These are phyloP conservation scores for Cubamyces sp. DNA, from an alignment of 768 basidiomycete genomes.

Conservation along the genomic window DNA sequence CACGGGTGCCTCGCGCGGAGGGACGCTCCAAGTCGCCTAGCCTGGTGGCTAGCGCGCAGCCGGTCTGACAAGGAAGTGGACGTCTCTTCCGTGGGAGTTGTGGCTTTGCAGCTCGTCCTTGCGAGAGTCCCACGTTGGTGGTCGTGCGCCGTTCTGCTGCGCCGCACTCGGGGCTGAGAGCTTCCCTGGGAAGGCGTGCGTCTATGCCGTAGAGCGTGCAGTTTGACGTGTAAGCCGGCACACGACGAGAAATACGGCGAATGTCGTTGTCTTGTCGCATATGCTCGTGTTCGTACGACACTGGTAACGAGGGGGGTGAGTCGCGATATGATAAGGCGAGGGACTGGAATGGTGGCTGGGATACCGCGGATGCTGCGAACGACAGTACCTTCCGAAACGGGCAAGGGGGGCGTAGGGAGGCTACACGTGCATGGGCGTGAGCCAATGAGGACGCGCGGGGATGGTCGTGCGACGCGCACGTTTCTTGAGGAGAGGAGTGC, in stretches of 20 bases:
- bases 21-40: neutral
- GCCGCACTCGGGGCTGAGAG: neutral
- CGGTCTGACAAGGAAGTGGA: neutral
- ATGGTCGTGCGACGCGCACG: constrained; percentile 38
- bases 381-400: constrained; percentile 21
- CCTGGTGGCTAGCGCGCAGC: constrained; percentile 10
- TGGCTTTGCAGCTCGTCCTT: constrained; percentile 1
- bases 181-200: too few relatives aligned
- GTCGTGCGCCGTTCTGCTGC: neutral
- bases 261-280: too few relatives aligned
- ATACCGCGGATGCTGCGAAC: constrained; percentile 7
- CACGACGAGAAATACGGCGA: too few relatives aligned
- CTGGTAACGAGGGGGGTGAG: too few relatives aligned
- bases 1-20: neutral
- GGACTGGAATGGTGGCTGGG: too few relatives aligned
- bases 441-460: constrained; percentile 31
- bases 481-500: constrained; percentile 30
- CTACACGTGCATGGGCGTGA: constrained; percentile 32
- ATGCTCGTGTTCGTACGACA: too few relatives aligned
- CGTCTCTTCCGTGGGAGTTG: neutral
- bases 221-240: too few relatives aligned
- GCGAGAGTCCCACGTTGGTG: constrained; percentile 16
- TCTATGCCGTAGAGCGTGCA: too few relatives aligned
- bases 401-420: constrained; percentile 10
- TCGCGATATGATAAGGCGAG: too few relatives aligned